Base-by-base conservation (phyloP, 1,284 basidiomycete species). In the Jaminaea rosea region DNA sequence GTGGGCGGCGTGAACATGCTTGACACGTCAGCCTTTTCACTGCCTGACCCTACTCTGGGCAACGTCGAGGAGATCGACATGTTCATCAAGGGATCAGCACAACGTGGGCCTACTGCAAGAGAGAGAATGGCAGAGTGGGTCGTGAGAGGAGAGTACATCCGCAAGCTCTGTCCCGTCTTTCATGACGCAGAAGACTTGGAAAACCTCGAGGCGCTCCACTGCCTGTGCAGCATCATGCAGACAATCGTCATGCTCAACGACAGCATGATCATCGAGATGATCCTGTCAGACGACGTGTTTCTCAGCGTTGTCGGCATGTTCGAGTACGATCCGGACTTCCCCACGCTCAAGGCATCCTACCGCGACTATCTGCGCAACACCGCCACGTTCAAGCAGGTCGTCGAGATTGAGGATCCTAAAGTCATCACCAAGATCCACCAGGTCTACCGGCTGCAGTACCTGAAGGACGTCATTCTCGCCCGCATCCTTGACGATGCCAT, bases 311-410 rank as follows among this genome's bases (percentile, higher is more conserved):
- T 93, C 26, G 91, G 92, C 50, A 94, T 98, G 80, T 83, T 99
- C 59, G 93, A 99, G 80, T 98, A 90, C 92, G 67, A 58, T 87
- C 92, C 93, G 55, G 93, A 97, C 65, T 97, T 93, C 73, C 93
- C 93, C 9, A 80, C 78, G 13, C 83, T 93, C 76, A 97, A 97
- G 77, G 94, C 93, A 42, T 89, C 91, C 62, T 98, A 96, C 73
- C 89, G 93, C 46, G 84, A 92, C 53, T 94, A 94, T 73, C 83
- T 97, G 37, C 79, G 82, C 37, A 81, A 87, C 61, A 84, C 83
- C 11, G 82, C 88, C 3, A 84, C 82, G 46, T 97, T 89, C 76
- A 65, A 64, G 45, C 63, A 65, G 46, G 69, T 73, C n/a, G 58
- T 73, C 46, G 60, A 65, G 23, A 69, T 73, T 28, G 63, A 58